These are phyloP conservation scores for Pythium myriotylum DNA, from an alignment of 352 stramenopile genomes.

Conservation along the genomic window DNA sequence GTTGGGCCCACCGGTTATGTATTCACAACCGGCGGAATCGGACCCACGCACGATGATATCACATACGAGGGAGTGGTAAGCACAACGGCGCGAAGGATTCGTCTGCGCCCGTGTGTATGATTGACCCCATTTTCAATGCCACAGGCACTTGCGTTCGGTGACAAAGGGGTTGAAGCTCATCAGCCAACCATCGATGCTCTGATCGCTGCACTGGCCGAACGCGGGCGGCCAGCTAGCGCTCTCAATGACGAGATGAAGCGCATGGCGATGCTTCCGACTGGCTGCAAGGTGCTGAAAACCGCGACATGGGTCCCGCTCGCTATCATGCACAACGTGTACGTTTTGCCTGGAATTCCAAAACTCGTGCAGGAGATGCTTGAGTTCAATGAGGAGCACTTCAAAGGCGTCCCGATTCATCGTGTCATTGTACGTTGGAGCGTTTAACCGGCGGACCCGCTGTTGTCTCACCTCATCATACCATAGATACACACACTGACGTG, in stretches of 20 bases:
- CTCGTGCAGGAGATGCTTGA: conserved; percentile 84
- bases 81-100: too few species aligned
- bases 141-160: conserved; percentile 58
- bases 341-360: conserved; percentile 78
- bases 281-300: conserved; percentile 58
- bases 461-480: not conserved
- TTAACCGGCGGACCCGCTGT: not conserved
- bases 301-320: conserved; percentile 67
- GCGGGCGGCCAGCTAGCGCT: conserved; percentile 24
- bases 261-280: conserved; percentile 75
- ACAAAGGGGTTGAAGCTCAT: conserved; percentile 59
- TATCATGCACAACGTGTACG: conserved; percentile 82
- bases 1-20: conserved; percentile 79
- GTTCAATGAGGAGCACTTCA: conserved; percentile 77
- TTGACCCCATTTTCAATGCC: not conserved
- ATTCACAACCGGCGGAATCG: conserved; percentile 84
- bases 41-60: conserved; percentile 87
- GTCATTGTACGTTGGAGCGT: conserved; percentile 51
- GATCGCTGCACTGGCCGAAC: conserved; percentile 34
- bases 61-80: conserved; percentile 85
- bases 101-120: not conserved
- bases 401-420: conserved; percentile 76
- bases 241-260: conserved; percentile 77
- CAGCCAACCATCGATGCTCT: conserved; percentile 61
- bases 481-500: conserved; percentile 71